These are phyloP conservation scores for Podila clonocystis DNA, from an alignment of 192 early-diverging fungal genomes.

Conservation along the genomic window DNA sequence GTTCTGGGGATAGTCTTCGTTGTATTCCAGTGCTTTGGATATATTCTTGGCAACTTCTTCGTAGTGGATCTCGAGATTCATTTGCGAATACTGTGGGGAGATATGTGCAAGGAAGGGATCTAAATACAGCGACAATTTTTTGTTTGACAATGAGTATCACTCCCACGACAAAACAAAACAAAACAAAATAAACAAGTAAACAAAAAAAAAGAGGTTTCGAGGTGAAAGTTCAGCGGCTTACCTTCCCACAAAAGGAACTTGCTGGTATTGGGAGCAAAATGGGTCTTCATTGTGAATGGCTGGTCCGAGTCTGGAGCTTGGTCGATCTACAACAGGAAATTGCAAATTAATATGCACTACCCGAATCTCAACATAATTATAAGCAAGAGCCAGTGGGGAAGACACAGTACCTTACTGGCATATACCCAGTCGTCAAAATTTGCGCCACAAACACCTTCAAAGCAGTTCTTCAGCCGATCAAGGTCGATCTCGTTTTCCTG, in stretches of 20 bases:
- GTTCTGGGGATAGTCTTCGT: constrained; percentile 73
- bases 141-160: no score
- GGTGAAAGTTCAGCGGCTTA: constrained; percentile 18
- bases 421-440: constrained; percentile 80
- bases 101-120: constrained; percentile 81
- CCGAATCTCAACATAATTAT: neutral
- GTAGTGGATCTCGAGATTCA: constrained; percentile 78
- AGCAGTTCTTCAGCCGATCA: constrained; percentile 61
- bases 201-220: neutral
- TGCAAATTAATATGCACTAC: neutral
- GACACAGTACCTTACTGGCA: constrained; percentile 60
- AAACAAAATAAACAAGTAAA: neutral
- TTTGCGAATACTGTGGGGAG: constrained; percentile 77
- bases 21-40: constrained; percentile 55
- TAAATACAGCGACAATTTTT: constrained; percentile 10
- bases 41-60: constrained; percentile 62
- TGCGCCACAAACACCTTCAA: constrained; percentile 85
- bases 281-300: constrained; percentile 57
- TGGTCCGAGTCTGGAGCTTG: constrained; percentile 59
- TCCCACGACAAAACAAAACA: neutral
- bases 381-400: neutral
- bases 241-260: constrained; percentile 92
- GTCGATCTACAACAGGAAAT: constrained; percentile 52
- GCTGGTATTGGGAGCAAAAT: constrained; percentile 76
- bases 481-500: constrained; percentile 68